A percentile compares a stretch with the other conserved stretches of the same genome.
phyloP scores from a whole-genome alignment of 768 basidiomycete species.

The Lyophyllum decastes region DNA sequence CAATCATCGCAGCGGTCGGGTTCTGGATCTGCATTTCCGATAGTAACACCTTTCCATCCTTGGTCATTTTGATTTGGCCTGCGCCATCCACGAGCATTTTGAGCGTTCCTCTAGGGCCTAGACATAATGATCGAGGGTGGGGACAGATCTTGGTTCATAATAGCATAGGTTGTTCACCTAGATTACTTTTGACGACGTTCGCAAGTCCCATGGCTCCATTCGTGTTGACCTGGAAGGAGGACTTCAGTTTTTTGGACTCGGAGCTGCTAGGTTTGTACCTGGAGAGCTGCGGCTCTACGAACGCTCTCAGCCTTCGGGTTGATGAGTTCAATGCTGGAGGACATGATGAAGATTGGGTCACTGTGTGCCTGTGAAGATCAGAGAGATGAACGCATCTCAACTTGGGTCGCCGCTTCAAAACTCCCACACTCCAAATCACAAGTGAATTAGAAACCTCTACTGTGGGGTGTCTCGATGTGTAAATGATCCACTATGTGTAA shows the following conservation, averaged over 20 bases:
- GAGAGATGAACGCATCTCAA: slow-evolving; percentile 20
- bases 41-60: slow-evolving; percentile 97
- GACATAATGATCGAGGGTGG: slow-evolving; percentile 9
- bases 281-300: slow-evolving; percentile 84
- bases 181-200: slow-evolving; percentile 94
- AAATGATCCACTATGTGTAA: too few relatives aligned
- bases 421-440: not conserved
- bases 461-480: too few relatives aligned
- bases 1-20: slow-evolving; percentile 99
- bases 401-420: slow-evolving; percentile 31
- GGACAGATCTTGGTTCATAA: not conserved
- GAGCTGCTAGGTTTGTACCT: slow-evolving; percentile 49
- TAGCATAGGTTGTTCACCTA: slow-evolving; percentile 57
- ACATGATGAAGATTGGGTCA: slow-evolving; percentile 40
- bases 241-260: slow-evolving; percentile 12
- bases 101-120: slow-evolving; percentile 94
- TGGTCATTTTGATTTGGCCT: slow-evolving; percentile 99
- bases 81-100: slow-evolving; percentile 99
- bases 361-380: slow-evolving; percentile 20
- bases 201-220: slow-evolving; percentile 97
- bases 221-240: slow-evolving; percentile 79
- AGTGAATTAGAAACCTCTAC: too few relatives aligned
- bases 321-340: slow-evolving; percentile 89
- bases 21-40: slow-evolving; percentile 99
- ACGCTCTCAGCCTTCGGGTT: slow-evolving; percentile 97